Evolutionary conservation across 129 eudicot species (phyloP).

Genomic region (Flaveria brownii): DNA sequence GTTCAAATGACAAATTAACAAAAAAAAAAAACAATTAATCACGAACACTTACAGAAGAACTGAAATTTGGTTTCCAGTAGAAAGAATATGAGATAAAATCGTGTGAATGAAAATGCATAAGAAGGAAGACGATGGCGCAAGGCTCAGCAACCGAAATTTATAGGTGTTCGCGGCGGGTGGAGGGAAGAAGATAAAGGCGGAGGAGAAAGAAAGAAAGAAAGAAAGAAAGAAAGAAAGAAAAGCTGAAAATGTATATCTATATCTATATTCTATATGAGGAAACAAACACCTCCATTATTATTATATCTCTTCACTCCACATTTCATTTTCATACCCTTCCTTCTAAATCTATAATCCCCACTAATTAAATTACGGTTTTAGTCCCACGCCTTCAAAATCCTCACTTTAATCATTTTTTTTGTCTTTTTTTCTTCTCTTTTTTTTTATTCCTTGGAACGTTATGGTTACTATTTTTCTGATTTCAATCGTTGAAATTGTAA

Average conservation of each 20-base stretch:
- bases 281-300: not conserved
- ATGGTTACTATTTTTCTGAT: no score
- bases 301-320: no score
- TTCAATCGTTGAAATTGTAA: no score
- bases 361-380: no score
- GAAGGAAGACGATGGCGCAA: not conserved
- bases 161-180: not conserved
- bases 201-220: not conserved
- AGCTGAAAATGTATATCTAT: not conserved
- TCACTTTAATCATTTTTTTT: no score
- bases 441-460: no score
- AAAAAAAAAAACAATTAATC: not conserved
- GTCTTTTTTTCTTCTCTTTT: no score
- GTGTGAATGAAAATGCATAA: not conserved
- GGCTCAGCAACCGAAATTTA: not conserved
- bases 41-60: not conserved
- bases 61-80: not conserved
- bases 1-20: not conserved
- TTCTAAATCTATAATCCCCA: no score
- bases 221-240: no score
- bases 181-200: not conserved
- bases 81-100: not conserved
- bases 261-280: not conserved
- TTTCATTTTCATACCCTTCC: no score
- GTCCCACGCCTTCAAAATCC: no score